Evolutionary conservation across 2,329 filamentous ascomycete species (phyloP), one percentile per base, ranked within the genome.

Genomic region (Simplicillium aogashimaense): DNA sequence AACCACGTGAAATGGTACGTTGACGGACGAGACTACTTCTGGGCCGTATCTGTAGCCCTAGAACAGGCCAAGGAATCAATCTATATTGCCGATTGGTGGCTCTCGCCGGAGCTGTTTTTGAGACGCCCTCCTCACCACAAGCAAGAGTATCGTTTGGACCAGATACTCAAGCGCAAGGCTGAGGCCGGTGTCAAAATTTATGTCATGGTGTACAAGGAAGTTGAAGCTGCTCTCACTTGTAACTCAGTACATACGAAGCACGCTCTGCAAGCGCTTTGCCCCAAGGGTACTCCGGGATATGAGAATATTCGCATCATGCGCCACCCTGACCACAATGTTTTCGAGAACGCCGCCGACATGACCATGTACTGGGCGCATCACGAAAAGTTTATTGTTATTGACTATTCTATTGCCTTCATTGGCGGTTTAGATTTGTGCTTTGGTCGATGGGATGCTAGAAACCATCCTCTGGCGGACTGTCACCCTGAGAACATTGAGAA

Each of bases 351-450:
- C 3, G 85, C 85, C 25, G 90, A 97, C 51, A 94, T 95, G 86
- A 95, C 88, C 1, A 87, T 95, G 54, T 95, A 95, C 65, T 97
- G 90, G 79, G 92, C 92, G 0, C 92, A 98, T 57, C 92, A 98
- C 57, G 92, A 98, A 54, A 98, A 98, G 58, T 94, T 95, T 55
- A 84, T 97, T 40, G 85, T 98, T 14, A 84, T 97, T 39, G 92
- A 97, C 63, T 94, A 94, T 54, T 75, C 81, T 13, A 64, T 90
- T 50, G 92, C 88, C 12, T 97, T 97, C 54, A 90, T 97, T 43
- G 92, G 92, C 39, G 92, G 92, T 1, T 70, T 98, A 6, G 92
- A 98, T 62, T 68, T 97, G 28, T 98, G 92, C 60, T 98, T 95
- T 57, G 92, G 92, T 8, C 78, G 92, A 39, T 97, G 89, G 89